These are phyloP conservation scores for Cryphonectria carpinicola DNA, from an alignment of 2,329 filamentous ascomycete species.

Conservation along the genomic window DNA sequence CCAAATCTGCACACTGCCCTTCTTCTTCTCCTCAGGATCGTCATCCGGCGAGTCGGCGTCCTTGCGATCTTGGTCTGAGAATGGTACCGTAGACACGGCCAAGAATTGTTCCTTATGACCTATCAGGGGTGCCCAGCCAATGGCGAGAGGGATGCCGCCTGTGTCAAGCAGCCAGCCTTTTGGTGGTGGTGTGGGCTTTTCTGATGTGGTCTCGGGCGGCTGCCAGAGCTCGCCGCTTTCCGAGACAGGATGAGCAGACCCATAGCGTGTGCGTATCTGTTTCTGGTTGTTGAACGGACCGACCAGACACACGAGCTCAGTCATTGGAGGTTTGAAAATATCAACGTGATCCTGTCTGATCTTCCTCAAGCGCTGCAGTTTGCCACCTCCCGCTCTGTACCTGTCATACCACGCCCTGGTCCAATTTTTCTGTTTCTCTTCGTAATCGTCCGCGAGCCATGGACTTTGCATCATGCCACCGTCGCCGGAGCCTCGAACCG, in stretches of 20 bases:
- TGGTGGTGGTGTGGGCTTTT: constrained; percentile 27
- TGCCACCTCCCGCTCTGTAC: constrained; percentile 24
- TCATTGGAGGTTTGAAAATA: constrained; percentile 27
- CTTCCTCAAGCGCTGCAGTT: constrained; percentile 30
- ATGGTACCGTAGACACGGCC: constrained; percentile 55
- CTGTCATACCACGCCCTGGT: constrained; percentile 37
- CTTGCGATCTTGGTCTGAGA: constrained; percentile 49
- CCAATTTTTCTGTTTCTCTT: constrained; percentile 39
- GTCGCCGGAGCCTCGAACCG: constrained; percentile 38
- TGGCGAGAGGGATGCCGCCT: constrained; percentile 55
- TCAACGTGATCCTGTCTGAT: constrained; percentile 26
- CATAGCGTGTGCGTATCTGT: constrained; percentile 29
- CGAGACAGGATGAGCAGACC: constrained; percentile 32
- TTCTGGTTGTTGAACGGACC: constrained; percentile 36
- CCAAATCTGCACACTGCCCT: constrained; percentile 28
- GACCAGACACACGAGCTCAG: constrained; percentile 34
- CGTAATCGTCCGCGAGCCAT: constrained; percentile 45
- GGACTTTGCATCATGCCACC: constrained; percentile 41
- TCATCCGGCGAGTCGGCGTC: constrained; percentile 18
- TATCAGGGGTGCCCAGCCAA: constrained; percentile 55
- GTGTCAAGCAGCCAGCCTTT: constrained; percentile 58
- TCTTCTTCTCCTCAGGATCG: constrained; percentile 19
- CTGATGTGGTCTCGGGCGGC: constrained; percentile 31
- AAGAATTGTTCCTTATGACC: constrained; percentile 50
- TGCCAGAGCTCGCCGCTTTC: constrained; percentile 38